phyloP scores from a whole-genome alignment of 1,284 basidiomycete species.

The Albatrellus sp. region DNA sequence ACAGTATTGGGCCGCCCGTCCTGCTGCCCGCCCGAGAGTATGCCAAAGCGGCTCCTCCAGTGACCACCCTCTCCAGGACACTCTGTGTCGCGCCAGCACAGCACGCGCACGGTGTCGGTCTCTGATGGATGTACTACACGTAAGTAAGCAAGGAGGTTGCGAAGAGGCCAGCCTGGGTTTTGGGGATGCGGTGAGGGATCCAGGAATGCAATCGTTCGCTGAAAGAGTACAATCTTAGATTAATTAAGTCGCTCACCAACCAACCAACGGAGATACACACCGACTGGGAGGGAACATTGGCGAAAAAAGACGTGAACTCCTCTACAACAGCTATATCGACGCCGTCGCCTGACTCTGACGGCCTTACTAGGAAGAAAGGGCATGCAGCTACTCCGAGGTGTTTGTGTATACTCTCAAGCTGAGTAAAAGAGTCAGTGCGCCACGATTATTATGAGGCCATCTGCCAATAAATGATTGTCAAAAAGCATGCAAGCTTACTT shows the following conservation, averaged over 20 bases:
- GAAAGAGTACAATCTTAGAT: neutral
- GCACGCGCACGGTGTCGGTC: conserved; percentile 42
- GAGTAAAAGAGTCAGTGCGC: neutral
- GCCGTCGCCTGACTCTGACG: conserved; percentile 15
- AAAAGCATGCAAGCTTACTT: conserved; percentile 18
- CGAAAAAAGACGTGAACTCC: conserved; percentile 44
- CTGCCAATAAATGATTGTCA: neutral
- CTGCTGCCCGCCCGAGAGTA: conserved; percentile 26
- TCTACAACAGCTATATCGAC: conserved; percentile 39
- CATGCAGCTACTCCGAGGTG: conserved; percentile 29
- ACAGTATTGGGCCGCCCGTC: conserved; percentile 49
- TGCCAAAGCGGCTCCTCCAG: conserved; percentile 55
- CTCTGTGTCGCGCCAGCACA: conserved; percentile 67
- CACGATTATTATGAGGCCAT: neutral
- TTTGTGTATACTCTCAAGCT: conserved; percentile 40
- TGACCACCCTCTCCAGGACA: conserved; percentile 22
- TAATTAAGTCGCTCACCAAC: no score
- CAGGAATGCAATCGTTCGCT: conserved; percentile 67
- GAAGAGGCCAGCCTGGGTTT: conserved; percentile 89
- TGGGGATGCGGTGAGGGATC: conserved; percentile 75
- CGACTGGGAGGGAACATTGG: conserved; percentile 23
- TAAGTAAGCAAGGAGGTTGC: conserved; percentile 84
- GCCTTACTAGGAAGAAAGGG: conserved; percentile 51
- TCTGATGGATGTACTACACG: conserved; percentile 38
- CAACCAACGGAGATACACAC: conserved; percentile 17